A percentile compares a stretch with the other conserved stretches of the same genome.
Conservation (phyloP, 805 yeast genomes). For the Cyberlindnera sargentensis region DNA sequence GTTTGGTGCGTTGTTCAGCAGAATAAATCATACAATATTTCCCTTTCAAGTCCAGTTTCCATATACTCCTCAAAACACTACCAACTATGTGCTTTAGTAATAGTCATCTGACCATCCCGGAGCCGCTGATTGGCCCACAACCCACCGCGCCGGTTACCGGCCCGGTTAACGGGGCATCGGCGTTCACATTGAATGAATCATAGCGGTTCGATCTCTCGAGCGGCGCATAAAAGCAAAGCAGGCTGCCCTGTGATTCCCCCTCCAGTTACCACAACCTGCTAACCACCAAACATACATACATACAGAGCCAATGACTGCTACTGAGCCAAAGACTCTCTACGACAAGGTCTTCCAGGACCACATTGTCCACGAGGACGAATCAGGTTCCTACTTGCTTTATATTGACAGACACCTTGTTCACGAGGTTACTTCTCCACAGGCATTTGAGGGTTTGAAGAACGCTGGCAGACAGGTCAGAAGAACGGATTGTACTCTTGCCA, state of each 20-base stretch:
- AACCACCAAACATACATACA: not conserved
- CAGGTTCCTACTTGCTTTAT: constrained; percentile 80
- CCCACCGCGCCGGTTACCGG: constrained; percentile 7
- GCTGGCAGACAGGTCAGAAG: constrained; percentile 90
- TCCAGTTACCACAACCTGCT: not conserved
- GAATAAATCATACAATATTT: too few relatives aligned
- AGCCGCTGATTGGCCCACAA: constrained; percentile 12
- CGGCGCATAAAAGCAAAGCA: not conserved
- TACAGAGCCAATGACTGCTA: constrained; percentile 3
- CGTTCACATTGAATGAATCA: not conserved
- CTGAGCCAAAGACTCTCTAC: constrained; percentile 55
- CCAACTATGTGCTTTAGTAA: too few relatives aligned
- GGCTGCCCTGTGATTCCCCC: not conserved
- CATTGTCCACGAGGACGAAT: constrained; percentile 81
- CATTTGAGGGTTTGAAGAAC: constrained; percentile 88
- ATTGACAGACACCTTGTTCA: constrained; percentile 97
- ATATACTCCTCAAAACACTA: too few relatives aligned
- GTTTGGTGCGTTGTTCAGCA: too few relatives aligned
- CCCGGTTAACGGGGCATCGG: constrained; percentile 5
- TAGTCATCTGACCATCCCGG: too few relatives aligned
- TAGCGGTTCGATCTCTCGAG: not conserved
- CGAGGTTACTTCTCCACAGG: constrained; percentile 99
- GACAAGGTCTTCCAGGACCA: constrained; percentile 97
- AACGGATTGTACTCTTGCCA: constrained; percentile 86
- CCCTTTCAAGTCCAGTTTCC: too few relatives aligned